Percentiles rank a stretch among this genome's conserved stretches.
Conservation (phyloP, 2,329 filamentous ascomycete species). For the Ophiognomonia clavigignenti-juglandacearum region DNA sequence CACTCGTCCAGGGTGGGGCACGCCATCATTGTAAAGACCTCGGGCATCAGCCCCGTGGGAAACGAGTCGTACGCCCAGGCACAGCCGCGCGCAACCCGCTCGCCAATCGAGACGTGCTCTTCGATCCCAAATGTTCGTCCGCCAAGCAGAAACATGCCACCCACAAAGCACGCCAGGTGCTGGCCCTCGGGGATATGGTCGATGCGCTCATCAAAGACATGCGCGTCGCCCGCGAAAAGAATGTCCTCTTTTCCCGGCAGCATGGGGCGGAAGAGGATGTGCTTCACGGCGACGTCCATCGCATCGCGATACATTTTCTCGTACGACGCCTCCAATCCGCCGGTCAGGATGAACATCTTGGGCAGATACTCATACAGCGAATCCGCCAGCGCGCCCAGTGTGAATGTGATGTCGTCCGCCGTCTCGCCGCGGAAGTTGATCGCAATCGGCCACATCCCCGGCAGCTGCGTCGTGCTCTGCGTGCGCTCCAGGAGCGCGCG, state of each 20-base stretch:
- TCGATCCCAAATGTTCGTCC: conserved; percentile 39
- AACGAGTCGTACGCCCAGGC: conserved; percentile 53
- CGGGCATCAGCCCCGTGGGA: conserved; percentile 54
- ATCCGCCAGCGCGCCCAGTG: conserved; percentile 49
- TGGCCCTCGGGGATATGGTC: conserved; percentile 30
- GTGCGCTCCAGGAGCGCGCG: conserved; percentile 63
- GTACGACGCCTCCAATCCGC: conserved; percentile 57
- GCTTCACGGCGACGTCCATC: conserved; percentile 53
- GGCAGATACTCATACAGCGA: conserved; percentile 57
- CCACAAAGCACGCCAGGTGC: conserved; percentile 43
- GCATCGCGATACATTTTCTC: conserved; percentile 57
- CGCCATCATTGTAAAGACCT: conserved; percentile 41
- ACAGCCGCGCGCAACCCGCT: conserved; percentile 49
- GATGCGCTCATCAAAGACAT: conserved; percentile 21
- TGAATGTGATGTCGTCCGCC: conserved; percentile 37
- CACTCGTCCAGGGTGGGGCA: conserved; percentile 32
- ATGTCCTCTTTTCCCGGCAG: conserved; percentile 57
- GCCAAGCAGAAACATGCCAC: conserved; percentile 43
- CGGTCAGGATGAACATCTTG: conserved; percentile 61
- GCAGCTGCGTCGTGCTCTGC: conserved; percentile 65
- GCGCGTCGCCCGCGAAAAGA: conserved; percentile 49
- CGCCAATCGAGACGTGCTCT: conserved; percentile 41
- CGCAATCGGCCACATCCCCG: conserved; percentile 69
- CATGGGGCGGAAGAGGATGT: conserved; percentile 68
- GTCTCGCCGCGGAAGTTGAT: conserved; percentile 54